Percentiles rank a stretch among this genome's conserved stretches.
phyloP scores from a whole-genome alignment of 176 grass and related monocot species.

The Oryza punctata region DNA sequence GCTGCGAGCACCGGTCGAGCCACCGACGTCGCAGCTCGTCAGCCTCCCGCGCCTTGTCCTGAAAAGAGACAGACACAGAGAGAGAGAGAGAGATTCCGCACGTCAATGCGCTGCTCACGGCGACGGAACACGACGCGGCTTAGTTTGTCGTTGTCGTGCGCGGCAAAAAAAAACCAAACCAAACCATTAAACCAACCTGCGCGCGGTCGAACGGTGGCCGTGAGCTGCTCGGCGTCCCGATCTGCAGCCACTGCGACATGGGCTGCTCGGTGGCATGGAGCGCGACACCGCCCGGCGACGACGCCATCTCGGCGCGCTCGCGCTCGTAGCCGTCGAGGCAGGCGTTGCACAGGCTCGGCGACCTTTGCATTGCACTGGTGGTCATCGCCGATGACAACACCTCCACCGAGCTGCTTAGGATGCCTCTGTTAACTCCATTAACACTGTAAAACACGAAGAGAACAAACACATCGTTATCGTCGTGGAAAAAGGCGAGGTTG shows the following conservation, averaged over 20 bases:
- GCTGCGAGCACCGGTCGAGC: constrained; percentile 52
- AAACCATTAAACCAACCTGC: constrained; percentile 34
- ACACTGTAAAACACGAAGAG: constrained; percentile 32
- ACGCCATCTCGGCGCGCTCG: constrained; percentile 36
- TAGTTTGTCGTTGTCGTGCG: background rate
- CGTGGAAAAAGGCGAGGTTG: background rate
- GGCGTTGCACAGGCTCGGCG: constrained; percentile 50
- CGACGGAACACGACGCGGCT: background rate
- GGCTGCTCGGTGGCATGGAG: constrained; percentile 22
- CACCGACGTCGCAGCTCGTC: constrained; percentile 58
- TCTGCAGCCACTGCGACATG: constrained; percentile 65
- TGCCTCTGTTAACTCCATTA: constrained; percentile 49
- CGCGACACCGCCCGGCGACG: background rate
- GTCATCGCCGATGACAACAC: constrained; percentile 57
- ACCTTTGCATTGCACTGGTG: constrained; percentile 31
- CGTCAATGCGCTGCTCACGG: background rate
- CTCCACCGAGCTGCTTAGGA: constrained; percentile 67
- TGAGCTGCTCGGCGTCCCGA: constrained; percentile 48
- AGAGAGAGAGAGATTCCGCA: background rate
- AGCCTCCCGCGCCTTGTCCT: constrained; percentile 49
- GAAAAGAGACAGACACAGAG: background rate
- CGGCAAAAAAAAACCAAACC: background rate
- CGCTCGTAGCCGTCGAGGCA: constrained; percentile 57
- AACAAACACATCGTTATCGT: background rate
- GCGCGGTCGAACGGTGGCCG: constrained; percentile 13